Base-by-base conservation (phyloP, 108 stramenopile species). In the Phaeodactylum tricornutum region DNA sequence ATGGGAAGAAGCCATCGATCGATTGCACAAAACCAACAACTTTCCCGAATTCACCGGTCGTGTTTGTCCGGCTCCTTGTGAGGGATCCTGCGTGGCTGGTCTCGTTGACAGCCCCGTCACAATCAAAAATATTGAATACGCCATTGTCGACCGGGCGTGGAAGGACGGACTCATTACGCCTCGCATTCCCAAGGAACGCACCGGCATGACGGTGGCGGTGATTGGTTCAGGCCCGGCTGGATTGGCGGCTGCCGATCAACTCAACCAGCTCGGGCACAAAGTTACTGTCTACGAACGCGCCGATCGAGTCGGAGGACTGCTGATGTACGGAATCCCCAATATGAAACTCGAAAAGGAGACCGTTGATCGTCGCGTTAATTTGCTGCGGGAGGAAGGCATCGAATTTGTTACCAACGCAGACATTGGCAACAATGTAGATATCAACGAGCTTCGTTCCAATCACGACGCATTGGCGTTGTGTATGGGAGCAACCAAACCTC, bases 31-130 rank as follows among this genome's bases (percentile, higher is more conserved):
- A 62, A 97, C 96, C 46, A 97, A 97, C 72, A 97, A 97, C 79
- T 97, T 97, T 70, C 96, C 96, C n/a, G 96, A 97, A 68, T 97
- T 97, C 57, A 97, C 96, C 2, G 96, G 96, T 42, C 71, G 94
- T 30, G 96, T 97, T 1, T 97, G 96, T 69, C 96, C 96, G 21
- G 96, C 96, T 31, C 96, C 94, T 7, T 97, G 96, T 53, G 96
- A 97, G 67, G 96, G 96, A 25, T 89, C 89, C 14, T 97, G 96
- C 56, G 96, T 97, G 4, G 96, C 96, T 39, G 96, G 96, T 24
- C 69, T 97, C 30, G 72, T 97, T 12, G 96, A 97, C 59, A 60
- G 68, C 14, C 94, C 94, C 27, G 90, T 97, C 9, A 95, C 96
- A 16, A 97, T 97, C 67, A 97, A 97, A 62, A 93, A 95, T 66